phyloP scores from a whole-genome alignment of 805 yeast species.

The Jamesozyma jinghongensis region DNA sequence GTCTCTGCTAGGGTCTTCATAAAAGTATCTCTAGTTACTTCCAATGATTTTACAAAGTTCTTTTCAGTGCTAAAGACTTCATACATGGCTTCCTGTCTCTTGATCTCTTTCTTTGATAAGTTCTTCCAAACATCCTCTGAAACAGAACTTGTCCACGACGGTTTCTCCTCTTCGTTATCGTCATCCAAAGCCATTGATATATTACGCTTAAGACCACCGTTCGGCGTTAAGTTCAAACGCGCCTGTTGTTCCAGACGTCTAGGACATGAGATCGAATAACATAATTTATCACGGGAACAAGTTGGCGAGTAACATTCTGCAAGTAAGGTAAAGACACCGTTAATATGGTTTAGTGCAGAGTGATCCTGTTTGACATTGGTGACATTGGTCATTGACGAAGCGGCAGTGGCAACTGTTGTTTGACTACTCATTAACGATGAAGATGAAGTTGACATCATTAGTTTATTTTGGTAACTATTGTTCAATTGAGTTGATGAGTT shows the following conservation, averaged over 20 bases:
- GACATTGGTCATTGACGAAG: background rate
- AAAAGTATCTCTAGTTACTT: slow-evolving; percentile 87
- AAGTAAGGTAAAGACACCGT: slow-evolving; percentile 86
- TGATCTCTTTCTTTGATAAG: slow-evolving; percentile 74
- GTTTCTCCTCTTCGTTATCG: slow-evolving; percentile 54
- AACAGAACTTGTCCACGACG: slow-evolving; percentile 90
- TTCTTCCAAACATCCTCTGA: slow-evolving; percentile 68
- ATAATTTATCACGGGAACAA: slow-evolving; percentile 76
- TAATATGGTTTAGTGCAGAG: slow-evolving; percentile 30
- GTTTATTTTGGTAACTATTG: background rate
- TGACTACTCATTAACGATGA: slow-evolving; percentile 9
- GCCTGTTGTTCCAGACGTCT: slow-evolving; percentile 93
- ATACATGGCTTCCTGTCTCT: slow-evolving; percentile 90
- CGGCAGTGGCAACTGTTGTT: background rate
- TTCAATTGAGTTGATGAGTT: slow-evolving; percentile 8
- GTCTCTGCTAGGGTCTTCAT: slow-evolving; percentile 83
- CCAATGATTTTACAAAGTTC: slow-evolving; percentile 90
- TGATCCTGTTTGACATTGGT: slow-evolving; percentile 2
- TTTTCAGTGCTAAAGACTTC: slow-evolving; percentile 91
- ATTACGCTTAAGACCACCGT: slow-evolving; percentile 73
- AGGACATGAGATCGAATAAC: slow-evolving; percentile 96
- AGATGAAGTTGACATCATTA: slow-evolving; percentile 9
- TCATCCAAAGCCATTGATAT: slow-evolving; percentile 30
- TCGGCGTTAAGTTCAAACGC: slow-evolving; percentile 76
- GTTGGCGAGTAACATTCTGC: slow-evolving; percentile 97